Percentiles rank a stretch among this genome's conserved stretches.
phyloP scores from a whole-genome alignment of 1,284 basidiomycete genomes.

The Lentinula novae-zelandiae region DNA sequence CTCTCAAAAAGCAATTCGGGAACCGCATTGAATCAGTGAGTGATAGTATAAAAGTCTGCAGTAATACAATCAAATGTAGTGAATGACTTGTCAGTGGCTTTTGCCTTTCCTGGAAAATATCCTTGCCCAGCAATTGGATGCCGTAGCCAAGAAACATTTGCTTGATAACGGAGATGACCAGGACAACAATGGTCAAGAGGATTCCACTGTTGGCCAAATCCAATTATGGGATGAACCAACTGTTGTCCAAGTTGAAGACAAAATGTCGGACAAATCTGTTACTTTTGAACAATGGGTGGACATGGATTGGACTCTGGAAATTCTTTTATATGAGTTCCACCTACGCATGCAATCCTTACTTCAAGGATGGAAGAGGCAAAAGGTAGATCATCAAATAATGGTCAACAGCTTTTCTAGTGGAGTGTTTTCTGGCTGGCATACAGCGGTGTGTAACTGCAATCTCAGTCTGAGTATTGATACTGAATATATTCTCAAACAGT shows the following conservation, averaged over 20 bases:
- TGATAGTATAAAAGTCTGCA: background rate
- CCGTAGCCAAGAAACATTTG: background rate
- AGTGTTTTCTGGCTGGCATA: constrained; percentile 4
- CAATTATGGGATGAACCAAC: too few relatives aligned
- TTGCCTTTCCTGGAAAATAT: constrained; percentile 1
- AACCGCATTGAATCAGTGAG: constrained; percentile 1
- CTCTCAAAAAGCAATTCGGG: background rate
- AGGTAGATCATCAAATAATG: background rate
- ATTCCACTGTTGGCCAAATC: too few relatives aligned
- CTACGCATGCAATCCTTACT: constrained; percentile 1
- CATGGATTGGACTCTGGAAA: background rate
- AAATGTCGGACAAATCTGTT: background rate
- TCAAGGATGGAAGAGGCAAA: constrained; percentile 4
- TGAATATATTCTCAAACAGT: background rate
- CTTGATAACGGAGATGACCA: background rate
- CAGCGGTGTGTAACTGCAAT: background rate
- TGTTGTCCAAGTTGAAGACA: too few relatives aligned
- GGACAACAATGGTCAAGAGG: background rate
- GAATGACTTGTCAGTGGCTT: constrained; percentile 1
- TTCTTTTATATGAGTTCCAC: constrained; percentile 4
- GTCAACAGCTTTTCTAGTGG: constrained; percentile 1
- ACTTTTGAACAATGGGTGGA: background rate
- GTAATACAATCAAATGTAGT: background rate
- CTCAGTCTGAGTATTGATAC: background rate
- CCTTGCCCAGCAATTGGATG: background rate